Conservation (phyloP, 2,329 filamentous ascomycete genomes). For the Colletotrichum orbiculare region DNA sequence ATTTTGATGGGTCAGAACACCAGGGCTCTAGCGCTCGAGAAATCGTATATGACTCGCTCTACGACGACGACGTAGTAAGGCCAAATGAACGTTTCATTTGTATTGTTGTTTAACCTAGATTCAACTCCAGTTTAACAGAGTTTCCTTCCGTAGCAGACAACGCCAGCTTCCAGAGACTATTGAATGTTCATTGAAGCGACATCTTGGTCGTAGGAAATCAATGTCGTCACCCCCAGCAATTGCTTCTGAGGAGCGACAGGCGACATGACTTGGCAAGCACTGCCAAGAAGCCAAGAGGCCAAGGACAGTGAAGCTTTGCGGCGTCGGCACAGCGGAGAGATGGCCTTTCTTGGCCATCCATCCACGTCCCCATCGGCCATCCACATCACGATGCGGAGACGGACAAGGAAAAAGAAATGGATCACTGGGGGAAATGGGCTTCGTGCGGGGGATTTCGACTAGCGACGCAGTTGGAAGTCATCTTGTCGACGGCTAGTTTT, state of each 20-base stretch:
- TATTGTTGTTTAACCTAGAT: no score
- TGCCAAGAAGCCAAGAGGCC: constrained; percentile 16
- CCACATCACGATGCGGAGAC: constrained; percentile 14
- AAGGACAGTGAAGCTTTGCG: constrained; percentile 30
- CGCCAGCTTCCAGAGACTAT: no score
- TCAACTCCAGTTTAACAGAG: no score
- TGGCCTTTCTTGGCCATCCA: constrained; percentile 24
- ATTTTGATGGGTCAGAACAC: not conserved
- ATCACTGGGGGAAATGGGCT: constrained; percentile 25
- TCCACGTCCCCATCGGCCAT: constrained; percentile 5
- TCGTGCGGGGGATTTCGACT: constrained; percentile 23
- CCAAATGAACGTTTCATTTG: no score
- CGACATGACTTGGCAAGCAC: not conserved
- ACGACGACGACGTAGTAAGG: no score
- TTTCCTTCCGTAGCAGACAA: no score
- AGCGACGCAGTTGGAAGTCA: constrained; percentile 21
- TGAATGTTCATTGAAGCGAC: no score
- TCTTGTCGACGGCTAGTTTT: constrained; percentile 23
- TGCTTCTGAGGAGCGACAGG: not conserved
- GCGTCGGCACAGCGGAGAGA: constrained; percentile 16
- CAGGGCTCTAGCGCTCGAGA: not conserved
- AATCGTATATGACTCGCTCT: not conserved
- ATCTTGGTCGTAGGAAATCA: not conserved
- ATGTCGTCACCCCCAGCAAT: not conserved
- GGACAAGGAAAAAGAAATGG: constrained; percentile 15